These are phyloP conservation scores for Penicillium decumbens DNA, from an alignment of 2,329 filamentous ascomycete species.

Conservation along the genomic window DNA sequence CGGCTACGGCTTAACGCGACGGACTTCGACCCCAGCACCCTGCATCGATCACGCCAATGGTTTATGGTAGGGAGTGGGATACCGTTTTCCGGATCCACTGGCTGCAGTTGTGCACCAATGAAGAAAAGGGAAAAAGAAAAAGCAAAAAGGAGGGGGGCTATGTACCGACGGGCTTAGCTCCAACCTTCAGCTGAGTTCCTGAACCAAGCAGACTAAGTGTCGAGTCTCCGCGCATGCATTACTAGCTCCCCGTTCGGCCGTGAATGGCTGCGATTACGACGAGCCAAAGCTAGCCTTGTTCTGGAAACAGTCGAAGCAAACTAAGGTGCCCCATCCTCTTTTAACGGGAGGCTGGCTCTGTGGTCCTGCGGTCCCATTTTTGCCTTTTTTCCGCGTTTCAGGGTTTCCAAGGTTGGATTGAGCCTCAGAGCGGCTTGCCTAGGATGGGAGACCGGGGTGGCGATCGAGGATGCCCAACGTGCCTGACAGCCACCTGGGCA, in stretches of 20 bases:
- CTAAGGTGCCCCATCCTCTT: not conserved
- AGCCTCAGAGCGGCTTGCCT: constrained; percentile 10
- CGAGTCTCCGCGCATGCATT: constrained; percentile 1
- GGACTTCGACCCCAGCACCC: constrained; percentile 18
- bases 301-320: constrained; percentile 14
- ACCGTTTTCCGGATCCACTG: constrained; percentile 9
- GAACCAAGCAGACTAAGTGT: not conserved
- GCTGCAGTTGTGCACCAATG: not conserved
- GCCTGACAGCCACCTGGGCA: not conserved
- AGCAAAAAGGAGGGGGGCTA: constrained; percentile 13
- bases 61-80: constrained; percentile 4
- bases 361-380: not conserved
- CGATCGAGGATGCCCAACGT: not conserved
- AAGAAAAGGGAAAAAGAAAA: constrained; percentile 2
- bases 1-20: constrained; percentile 17
- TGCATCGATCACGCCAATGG: constrained; percentile 23
- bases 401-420: constrained; percentile 6
- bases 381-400: not conserved
- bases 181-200: constrained; percentile 20
- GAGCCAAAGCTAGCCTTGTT: constrained; percentile 16
- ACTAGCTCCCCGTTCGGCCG: not conserved
- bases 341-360: too few relatives aligned
- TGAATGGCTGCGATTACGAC: constrained; percentile 13
- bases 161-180: constrained; percentile 18
- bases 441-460: not conserved